These are phyloP conservation scores for Balakata baccata DNA, from an alignment of 345 rosid species.

Conservation along the genomic window DNA sequence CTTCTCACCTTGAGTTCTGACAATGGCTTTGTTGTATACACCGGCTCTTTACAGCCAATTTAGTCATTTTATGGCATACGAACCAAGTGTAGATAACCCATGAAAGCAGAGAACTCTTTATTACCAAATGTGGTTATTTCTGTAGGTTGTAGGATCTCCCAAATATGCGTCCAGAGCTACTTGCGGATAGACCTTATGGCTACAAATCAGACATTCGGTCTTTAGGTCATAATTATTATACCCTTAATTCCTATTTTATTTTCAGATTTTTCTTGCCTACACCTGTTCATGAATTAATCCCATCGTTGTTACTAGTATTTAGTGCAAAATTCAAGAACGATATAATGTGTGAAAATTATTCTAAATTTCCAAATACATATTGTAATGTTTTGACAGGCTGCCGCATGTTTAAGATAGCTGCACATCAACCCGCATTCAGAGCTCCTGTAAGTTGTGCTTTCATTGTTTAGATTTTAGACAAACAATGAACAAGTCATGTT, in stretches of 20 bases:
- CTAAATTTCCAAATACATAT: slow-evolving; percentile 3
- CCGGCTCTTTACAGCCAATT: no score
- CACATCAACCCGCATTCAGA: slow-evolving; percentile 51
- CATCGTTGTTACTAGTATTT: no score
- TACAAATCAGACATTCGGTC: slow-evolving; percentile 60
- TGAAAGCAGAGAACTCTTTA: no score
- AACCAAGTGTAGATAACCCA: no score
- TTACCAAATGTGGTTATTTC: neutral
- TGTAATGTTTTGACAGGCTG: slow-evolving; percentile 34
- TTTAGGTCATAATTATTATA: slow-evolving; percentile 29
- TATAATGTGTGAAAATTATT: neutral
- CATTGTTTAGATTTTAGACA: neutral
- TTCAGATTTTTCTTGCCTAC: neutral
- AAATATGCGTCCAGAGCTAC: slow-evolving; percentile 63
- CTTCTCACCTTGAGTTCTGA: no score
- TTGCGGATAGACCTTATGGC: slow-evolving; percentile 57
- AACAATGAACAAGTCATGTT: neutral
- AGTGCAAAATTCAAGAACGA: no score
- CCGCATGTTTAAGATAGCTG: slow-evolving; percentile 55
- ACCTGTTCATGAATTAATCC: no score
- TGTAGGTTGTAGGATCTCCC: slow-evolving; percentile 53
- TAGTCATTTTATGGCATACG: no score
- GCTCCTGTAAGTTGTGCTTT: slow-evolving; percentile 39
- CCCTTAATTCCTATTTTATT: neutral
- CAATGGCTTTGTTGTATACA: no score